A percentile compares a stretch with the other conserved stretches of the same genome.
Conservation (phyloP, 2,329 filamentous ascomycete genomes). For the Phyllosticta citriasiana region DNA sequence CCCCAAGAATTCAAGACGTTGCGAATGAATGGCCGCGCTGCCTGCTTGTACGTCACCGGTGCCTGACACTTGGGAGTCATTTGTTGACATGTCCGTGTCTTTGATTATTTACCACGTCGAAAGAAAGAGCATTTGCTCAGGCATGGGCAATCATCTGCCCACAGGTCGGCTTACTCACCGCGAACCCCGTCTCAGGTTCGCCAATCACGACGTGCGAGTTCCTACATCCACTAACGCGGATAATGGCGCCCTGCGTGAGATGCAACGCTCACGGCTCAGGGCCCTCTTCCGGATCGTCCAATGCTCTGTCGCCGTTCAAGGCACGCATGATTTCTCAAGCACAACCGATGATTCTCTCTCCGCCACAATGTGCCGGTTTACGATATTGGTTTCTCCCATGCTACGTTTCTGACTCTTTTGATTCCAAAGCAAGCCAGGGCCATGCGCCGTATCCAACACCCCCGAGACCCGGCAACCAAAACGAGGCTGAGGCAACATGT, state of each 20-base stretch:
- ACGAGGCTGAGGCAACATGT: not conserved
- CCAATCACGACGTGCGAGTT: conserved; percentile 9
- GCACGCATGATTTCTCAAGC: not conserved
- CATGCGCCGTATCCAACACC: not conserved
- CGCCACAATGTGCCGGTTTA: not conserved
- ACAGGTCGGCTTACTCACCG: conserved; percentile 7
- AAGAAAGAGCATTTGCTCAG: conserved; percentile 1
- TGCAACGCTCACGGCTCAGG: not conserved
- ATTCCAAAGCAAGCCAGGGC: not conserved
- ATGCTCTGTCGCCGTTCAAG: not conserved
- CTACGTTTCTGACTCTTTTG: not conserved
- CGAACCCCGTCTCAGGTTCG: conserved; percentile 1
- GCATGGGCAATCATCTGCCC: not conserved
- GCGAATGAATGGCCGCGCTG: conserved; percentile 4
- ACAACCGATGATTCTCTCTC: not conserved
- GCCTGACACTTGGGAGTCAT: not conserved
- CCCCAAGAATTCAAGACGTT: not conserved
- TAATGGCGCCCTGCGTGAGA: conserved; percentile 3
- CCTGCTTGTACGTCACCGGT: conserved; percentile 1
- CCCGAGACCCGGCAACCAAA: not conserved
- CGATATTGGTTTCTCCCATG: not conserved
- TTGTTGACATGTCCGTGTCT: not conserved
- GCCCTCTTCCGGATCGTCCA: not conserved
- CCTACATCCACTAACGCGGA: conserved; percentile 9
- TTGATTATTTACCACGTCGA: not conserved